Base-by-base conservation (phyloP, 768 basidiomycete genomes). In the Mycena galericulata region DNA sequence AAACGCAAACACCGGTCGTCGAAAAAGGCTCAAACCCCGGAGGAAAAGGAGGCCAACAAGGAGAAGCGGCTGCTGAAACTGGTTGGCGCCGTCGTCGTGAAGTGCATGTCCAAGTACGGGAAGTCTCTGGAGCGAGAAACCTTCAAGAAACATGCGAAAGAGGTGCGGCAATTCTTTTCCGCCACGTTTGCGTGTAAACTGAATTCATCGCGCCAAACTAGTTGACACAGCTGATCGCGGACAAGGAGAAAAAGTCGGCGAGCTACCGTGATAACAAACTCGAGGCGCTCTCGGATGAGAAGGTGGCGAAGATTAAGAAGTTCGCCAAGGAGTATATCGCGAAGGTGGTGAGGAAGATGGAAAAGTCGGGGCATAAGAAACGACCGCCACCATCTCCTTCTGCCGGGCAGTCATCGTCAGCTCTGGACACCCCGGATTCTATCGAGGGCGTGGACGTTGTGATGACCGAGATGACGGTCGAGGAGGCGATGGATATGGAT, bases 101-200 rank as follows among this genome's bases (percentile, higher is more conserved):
- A 90, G 79, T 90, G 86, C 65, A 96, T 99, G 96, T 93, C 91
- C 65, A 98, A 96, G 82, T 91, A 98, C 75, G 85, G 89, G 56
- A 85, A 90, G 60, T 81, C 89, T 49, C 86, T 98, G 78, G 87
- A 90, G 62, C 87, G 88, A 55, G 96, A 98, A 9, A 77, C 84
- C 59, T 98, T 99, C 87, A 99, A 99, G 85, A 91, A 91, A 76
- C 90, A 98, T 76, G 98, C 98, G 3, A 95, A 96, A 77, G 95
- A 98, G 88, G 97, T 95, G 69, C 67, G 87, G 75, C 30, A 4
- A 32, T 60, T 61, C 36, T 40, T 54, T 61, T 47, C 49, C 3
- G 62, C 27, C 32, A 58, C 38, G n/a, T 59, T 15, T 41, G 53
- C 10, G 4, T 45, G 4, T 11, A 27, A 3, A n/a, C 46, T 65